A percentile compares a stretch with the other conserved stretches of the same genome.
These are phyloP conservation scores for Massariosphaeria phaeospora DNA, from an alignment of 495 filamentous ascomycete genomes.

Conservation along the genomic window DNA sequence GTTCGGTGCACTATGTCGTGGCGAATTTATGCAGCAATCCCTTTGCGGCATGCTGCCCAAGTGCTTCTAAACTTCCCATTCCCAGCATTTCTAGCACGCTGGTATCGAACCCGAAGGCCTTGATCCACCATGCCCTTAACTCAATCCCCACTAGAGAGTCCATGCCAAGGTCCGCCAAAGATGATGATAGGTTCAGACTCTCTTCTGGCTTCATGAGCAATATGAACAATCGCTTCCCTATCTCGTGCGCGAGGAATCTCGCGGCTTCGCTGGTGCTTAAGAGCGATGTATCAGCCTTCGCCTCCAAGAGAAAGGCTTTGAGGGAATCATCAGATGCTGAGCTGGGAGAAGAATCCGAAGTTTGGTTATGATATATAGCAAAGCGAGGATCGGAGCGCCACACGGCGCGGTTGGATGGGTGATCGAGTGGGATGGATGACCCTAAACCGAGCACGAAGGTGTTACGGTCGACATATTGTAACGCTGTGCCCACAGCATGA, in stretches of 20 bases:
- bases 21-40: no score
- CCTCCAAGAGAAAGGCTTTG: neutral
- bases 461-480: neutral
- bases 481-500: neutral
- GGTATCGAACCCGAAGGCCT: constrained; percentile 9
- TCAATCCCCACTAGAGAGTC: constrained; percentile 17
- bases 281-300: neutral
- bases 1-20: no score
- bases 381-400: neutral
- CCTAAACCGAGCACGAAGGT: neutral
- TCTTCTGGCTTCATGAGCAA: constrained; percentile 3
- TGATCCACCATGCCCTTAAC: constrained; percentile 10
- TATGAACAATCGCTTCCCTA: constrained; percentile 4
- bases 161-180: neutral
- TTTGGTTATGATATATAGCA: constrained; percentile 1
- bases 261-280: neutral
- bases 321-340: neutral
- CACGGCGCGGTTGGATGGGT: neutral
- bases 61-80: constrained; percentile 31
- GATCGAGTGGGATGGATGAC: neutral
- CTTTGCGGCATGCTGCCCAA: constrained; percentile 34
- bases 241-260: neutral
- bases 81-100: constrained; percentile 17
- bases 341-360: neutral
- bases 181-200: neutral